These are phyloP conservation scores for California macrophylla DNA, from an alignment of 441 rosid species.

Conservation along the genomic window DNA sequence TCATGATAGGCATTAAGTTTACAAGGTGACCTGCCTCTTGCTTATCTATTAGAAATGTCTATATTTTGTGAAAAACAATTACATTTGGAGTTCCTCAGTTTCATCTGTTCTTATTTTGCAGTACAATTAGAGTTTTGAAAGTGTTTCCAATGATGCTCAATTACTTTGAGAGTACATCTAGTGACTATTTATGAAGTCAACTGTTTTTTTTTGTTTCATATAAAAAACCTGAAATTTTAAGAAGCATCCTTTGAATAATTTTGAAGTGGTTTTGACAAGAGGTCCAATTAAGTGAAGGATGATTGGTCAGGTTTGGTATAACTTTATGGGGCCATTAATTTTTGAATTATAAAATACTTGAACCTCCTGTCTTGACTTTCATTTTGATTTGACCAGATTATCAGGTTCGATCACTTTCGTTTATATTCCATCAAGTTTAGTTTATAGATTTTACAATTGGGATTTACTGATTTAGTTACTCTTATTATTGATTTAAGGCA, in stretches of 20 bases:
- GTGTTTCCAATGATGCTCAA: not conserved
- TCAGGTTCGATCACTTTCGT: not conserved
- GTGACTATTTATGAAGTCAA: not conserved
- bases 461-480: not conserved
- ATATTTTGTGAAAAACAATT: not conserved
- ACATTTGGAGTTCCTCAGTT: constrained; percentile 2
- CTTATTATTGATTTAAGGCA: not conserved
- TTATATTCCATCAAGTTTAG: not conserved
- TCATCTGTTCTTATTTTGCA: not conserved
- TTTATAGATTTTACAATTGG: not conserved
- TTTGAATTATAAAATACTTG: not conserved
- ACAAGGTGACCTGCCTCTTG: constrained; percentile 50
- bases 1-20: constrained; percentile 81
- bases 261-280: not conserved
- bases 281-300: not conserved
- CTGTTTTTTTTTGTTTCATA: not conserved
- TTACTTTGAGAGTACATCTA: not conserved
- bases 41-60: not conserved
- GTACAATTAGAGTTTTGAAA: constrained; percentile 1
- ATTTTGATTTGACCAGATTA: not conserved
- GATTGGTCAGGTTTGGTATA: not conserved
- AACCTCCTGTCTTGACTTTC: not conserved
- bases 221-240: constrained; percentile 1
- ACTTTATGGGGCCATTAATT: not conserved
- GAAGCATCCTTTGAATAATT: not conserved